Evolutionary conservation across 2,329 filamentous ascomycete species (phyloP).

Genomic region (Proliferodiscus dingleyae): DNA sequence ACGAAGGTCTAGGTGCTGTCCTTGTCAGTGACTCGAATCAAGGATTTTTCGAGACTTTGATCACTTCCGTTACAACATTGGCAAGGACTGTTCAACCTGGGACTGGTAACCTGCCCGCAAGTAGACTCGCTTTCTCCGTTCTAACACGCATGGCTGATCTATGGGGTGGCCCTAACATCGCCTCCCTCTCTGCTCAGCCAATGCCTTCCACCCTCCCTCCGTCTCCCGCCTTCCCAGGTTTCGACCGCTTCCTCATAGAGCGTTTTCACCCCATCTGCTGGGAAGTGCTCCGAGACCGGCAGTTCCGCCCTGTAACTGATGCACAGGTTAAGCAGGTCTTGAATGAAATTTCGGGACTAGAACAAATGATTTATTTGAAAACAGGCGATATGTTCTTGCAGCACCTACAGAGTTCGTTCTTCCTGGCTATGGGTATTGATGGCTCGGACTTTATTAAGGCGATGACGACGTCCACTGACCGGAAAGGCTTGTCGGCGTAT

Average conservation of each 20-base stretch:
- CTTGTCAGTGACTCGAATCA: constrained; percentile 89
- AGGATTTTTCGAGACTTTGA: constrained; percentile 80
- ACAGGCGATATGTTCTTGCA: constrained; percentile 77
- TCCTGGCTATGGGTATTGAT: constrained; percentile 60
- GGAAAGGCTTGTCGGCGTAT: constrained; percentile 60
- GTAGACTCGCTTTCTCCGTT: constrained; percentile 73
- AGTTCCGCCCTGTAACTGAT: constrained; percentile 74
- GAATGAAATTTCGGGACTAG: constrained; percentile 78
- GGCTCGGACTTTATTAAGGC: constrained; percentile 54
- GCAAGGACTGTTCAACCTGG: constrained; percentile 65
- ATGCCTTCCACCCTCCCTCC: constrained; percentile 45
- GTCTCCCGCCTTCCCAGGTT: constrained; percentile 69
- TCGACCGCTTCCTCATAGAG: constrained; percentile 85
- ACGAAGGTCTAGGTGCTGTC: constrained; percentile 83
- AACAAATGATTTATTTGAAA: constrained; percentile 87
- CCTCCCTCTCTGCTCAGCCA: constrained; percentile 50
- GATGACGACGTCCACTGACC: constrained; percentile 54
- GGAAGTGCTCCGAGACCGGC: constrained; percentile 74
- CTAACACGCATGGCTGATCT: constrained; percentile 77
- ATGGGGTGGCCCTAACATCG: constrained; percentile 84
- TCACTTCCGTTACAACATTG: constrained; percentile 79
- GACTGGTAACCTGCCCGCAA: constrained; percentile 55
- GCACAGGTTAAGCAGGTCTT: constrained; percentile 86
- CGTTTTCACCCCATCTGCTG: constrained; percentile 87
- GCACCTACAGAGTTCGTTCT: constrained; percentile 58